phyloP scores from a whole-genome alignment of 352 stramenopile genomes.

The Pythium scleroteichum region DNA sequence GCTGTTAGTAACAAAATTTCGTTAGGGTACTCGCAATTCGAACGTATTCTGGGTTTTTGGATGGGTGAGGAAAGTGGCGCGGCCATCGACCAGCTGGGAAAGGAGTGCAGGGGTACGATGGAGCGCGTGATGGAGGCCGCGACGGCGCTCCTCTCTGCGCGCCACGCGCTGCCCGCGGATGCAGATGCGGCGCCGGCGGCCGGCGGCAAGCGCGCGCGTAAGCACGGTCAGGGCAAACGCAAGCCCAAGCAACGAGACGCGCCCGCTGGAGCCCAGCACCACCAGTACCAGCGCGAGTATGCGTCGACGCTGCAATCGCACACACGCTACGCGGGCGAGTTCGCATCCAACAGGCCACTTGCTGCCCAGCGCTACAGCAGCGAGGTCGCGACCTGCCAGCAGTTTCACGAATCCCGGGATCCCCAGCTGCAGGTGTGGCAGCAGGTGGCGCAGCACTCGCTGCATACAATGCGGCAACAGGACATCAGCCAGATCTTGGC shows the following conservation, averaged over 20 bases:
- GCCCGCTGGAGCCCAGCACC: too few relatives aligned
- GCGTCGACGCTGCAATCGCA: too few relatives aligned
- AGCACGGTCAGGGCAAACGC: neutral
- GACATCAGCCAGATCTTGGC: conserved; percentile 8
- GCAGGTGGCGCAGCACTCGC: conserved; percentile 1
- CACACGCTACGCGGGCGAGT: too few relatives aligned
- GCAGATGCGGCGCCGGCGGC: neutral
- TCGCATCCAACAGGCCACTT: neutral
- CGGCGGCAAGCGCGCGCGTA: neutral
- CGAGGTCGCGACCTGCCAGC: neutral
- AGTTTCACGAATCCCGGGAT: conserved; percentile 1
- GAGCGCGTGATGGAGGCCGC: conserved; percentile 10
- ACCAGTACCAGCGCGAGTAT: neutral
- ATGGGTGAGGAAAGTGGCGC: conserved; percentile 22
- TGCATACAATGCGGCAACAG: conserved; percentile 7
- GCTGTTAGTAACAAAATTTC: conserved; percentile 8
- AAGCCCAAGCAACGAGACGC: conserved; percentile 7
- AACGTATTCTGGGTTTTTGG: conserved; percentile 20
- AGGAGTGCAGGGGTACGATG: neutral
- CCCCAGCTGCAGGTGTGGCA: conserved; percentile 19
- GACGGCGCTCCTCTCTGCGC: conserved; percentile 14
- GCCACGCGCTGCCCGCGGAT: neutral
- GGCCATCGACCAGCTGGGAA: neutral
- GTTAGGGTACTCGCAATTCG: neutral
- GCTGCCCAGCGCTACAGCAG: neutral